These are phyloP conservation scores for Beauveria bassiana DNA, from an alignment of 2,329 filamentous ascomycete genomes.

Conservation along the genomic window DNA sequence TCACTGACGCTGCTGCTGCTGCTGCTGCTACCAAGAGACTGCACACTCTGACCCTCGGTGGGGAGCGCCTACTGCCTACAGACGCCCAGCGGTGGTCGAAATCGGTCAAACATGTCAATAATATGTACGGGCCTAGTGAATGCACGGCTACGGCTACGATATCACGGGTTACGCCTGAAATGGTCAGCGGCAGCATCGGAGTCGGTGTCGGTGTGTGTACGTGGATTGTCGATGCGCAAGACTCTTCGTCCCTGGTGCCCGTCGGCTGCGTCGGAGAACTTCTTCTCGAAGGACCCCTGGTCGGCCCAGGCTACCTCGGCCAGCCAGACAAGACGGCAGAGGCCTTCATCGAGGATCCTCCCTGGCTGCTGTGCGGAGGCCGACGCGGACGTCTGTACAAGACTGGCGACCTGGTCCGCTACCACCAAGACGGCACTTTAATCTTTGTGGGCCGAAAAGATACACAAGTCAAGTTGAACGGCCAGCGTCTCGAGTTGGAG, in stretches of 20 bases:
- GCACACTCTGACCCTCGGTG: not conserved
- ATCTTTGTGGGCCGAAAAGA: slow-evolving; percentile 43
- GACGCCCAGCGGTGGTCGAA: not conserved
- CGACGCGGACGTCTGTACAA: slow-evolving; percentile 15
- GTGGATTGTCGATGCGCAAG: slow-evolving; percentile 7
- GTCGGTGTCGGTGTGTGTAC: not conserved
- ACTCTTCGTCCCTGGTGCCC: slow-evolving; percentile 10
- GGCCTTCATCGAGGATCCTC: slow-evolving; percentile 15
- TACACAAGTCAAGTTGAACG: slow-evolving; percentile 46
- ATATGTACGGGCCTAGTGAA: slow-evolving; percentile 8
- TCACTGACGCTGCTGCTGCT: not conserved
- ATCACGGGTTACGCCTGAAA: not conserved
- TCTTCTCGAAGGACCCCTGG: slow-evolving; percentile 14
- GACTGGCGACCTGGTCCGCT: slow-evolving; percentile 28
- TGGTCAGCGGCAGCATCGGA: slow-evolving; percentile 9
- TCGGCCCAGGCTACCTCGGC: slow-evolving; percentile 14
- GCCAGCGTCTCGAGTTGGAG: slow-evolving; percentile 41
- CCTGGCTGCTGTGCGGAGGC: not conserved
- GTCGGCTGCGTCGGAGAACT: slow-evolving; percentile 16
- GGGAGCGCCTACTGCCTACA: not conserved
- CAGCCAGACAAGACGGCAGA: slow-evolving; percentile 14
- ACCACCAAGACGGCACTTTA: slow-evolving; percentile 26
- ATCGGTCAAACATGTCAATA: not conserved
- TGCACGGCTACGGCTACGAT: not conserved
- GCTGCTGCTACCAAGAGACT: not conserved